Conservation (phyloP, 139 green algal species). For the Haematococcus sp. region DNA sequence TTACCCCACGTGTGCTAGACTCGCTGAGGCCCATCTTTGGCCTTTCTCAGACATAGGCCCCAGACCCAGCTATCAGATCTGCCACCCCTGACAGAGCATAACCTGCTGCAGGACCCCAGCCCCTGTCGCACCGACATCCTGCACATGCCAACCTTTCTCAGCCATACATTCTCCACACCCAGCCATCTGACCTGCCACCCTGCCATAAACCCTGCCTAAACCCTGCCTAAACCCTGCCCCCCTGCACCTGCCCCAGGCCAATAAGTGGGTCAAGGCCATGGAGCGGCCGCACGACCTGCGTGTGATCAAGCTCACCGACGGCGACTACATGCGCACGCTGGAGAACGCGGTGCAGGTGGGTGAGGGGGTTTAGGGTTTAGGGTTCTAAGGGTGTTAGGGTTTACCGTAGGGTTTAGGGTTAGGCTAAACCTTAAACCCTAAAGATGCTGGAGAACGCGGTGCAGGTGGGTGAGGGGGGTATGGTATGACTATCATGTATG, state of each 20-base stretch:
- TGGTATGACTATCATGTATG: too few species aligned
- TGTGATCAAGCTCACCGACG: constrained; percentile 73
- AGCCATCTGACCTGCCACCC: not conserved
- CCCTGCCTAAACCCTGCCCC: not conserved
- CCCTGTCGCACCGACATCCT: too few species aligned
- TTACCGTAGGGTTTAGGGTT: not conserved
- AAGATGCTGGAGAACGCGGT: constrained; percentile 67
- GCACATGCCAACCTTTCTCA: too few species aligned
- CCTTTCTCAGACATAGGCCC: too few species aligned
- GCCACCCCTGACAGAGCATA: too few species aligned
- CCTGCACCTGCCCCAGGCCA: constrained; percentile 45
- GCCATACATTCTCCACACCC: not conserved
- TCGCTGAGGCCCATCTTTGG: too few species aligned
- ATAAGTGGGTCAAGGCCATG: constrained; percentile 79
- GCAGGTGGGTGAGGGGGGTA: constrained; percentile 29
- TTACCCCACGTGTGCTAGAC: too few species aligned
- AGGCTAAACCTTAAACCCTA: not conserved
- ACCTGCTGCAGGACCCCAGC: too few species aligned
- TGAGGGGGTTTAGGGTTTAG: too few species aligned
- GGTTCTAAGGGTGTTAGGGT: too few species aligned
- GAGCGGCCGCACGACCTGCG: constrained; percentile 46
- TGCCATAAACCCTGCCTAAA: not conserved
- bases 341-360: constrained; percentile 66
- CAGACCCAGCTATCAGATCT: too few species aligned
- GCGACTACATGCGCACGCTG: constrained; percentile 69